A percentile compares a stretch with the other conserved stretches of the same genome.
Conservation (phyloP, 495 filamentous ascomycete genomes). For the Aspergillus coremiiformis region DNA sequence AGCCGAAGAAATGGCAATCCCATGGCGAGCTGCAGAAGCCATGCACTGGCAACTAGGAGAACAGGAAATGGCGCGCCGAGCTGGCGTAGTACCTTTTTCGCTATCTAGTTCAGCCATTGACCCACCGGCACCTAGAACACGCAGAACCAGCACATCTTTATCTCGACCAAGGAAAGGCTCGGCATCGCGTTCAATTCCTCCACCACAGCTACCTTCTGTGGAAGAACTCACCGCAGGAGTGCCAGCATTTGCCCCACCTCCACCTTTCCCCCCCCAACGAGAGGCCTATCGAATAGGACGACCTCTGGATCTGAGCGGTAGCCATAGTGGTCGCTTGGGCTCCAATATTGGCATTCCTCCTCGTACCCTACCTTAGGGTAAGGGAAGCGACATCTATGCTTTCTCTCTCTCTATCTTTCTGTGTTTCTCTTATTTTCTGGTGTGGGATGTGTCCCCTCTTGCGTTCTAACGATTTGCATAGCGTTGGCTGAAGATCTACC, state of each 20-base stretch:
- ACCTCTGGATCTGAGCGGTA: constrained; percentile 26
- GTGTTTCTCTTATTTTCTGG: background rate
- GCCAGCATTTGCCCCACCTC: constrained; percentile 38
- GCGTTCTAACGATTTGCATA: constrained; percentile 42
- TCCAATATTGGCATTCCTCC: constrained; percentile 33
- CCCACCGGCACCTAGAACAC: constrained; percentile 40
- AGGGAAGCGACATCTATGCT: constrained; percentile 21
- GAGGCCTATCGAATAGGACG: constrained; percentile 35
- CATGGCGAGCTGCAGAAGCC: constrained; percentile 90
- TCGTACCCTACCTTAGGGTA: constrained; percentile 33
- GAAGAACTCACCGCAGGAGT: constrained; percentile 42
- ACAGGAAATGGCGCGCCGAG: constrained; percentile 81
- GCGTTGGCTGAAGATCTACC: constrained; percentile 37
- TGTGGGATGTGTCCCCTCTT: too few species aligned
- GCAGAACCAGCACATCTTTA: constrained; percentile 39
- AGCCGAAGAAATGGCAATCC: constrained; percentile 89
- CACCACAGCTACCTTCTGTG: constrained; percentile 38
- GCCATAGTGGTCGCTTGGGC: constrained; percentile 25
- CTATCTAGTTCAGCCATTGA: constrained; percentile 55
- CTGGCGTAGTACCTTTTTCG: constrained; percentile 75
- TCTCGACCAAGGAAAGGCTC: constrained; percentile 39
- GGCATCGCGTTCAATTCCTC: constrained; percentile 30
- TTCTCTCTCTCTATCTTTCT: background rate
- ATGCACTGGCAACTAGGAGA: constrained; percentile 99
- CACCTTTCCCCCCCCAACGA: constrained; percentile 28